Evolutionary conservation across 2,329 filamentous ascomycete genomes (phyloP), one percentile per base, ranked within the genome.

Genomic region (Trichoderma arundinaceum): DNA sequence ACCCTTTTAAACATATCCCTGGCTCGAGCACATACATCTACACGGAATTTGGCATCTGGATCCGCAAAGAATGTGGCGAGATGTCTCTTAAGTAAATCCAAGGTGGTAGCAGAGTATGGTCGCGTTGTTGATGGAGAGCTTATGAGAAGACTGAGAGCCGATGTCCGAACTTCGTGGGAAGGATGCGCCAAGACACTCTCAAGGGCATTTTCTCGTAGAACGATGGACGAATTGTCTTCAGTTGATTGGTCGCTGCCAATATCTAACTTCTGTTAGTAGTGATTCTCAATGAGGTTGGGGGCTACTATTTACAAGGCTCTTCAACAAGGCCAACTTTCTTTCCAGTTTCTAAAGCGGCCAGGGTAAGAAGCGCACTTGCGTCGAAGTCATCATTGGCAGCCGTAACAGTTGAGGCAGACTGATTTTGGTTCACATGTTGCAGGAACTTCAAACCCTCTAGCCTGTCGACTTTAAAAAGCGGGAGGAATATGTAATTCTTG

Each of bases 41-140:
- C 90, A 65, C 95, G 88, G 69, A 94, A 90, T 71, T 94, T 92
- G 6, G 94, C 89, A 74, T 97, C 93, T 0, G 91, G 88, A 68
- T 97, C 94, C 3, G 92, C 87, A 74, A 96, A 90, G 69, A 94
- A 87, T 15, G 89, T 85, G 1, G 86, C 83, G 3, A 98, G 78
- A 66, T 92, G 87, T 39, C 80, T 81, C 61, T 83, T 83, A 2
- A 98, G 79, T 12, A 90, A 82, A 3, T 78, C 75, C 2, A 97
- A 81, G 0, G 89, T 84, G 9, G 80, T 82, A 0, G 78, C 72
- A 0, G 89, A 89, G 60, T 96, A 88, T 1, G 92, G 90, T 60
- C 87, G 88, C 3, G 91, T 92, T 0, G 89, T 89, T 2, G 90
- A 87, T 9, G 88, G 87, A 0, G 92, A 94, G 9, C 89, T 88